Evolutionary conservation across 257 asterid genomes (phyloP).

Genomic region (Nyctanthes arbortristis): DNA sequence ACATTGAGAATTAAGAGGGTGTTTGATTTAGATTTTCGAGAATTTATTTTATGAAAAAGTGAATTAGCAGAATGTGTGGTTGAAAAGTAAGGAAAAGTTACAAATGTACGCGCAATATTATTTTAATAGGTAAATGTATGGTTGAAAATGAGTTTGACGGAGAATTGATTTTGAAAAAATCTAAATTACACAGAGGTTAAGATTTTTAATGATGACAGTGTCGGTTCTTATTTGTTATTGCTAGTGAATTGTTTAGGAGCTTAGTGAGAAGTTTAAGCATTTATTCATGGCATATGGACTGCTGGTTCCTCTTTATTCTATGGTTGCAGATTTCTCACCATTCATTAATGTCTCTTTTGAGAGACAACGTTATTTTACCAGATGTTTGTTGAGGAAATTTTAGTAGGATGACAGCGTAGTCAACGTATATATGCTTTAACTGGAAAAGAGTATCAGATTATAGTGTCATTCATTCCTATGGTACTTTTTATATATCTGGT

Average conservation of each 20-base stretch:
- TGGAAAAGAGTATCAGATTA: background rate
- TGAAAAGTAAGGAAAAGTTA: no score
- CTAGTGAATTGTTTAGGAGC: background rate
- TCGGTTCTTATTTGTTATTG: background rate
- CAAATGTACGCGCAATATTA: no score
- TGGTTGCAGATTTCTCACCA: slow-evolving; percentile 10
- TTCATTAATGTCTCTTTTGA: background rate
- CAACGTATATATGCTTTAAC: background rate
- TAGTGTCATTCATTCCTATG: background rate
- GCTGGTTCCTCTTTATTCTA: background rate
- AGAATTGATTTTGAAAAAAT: no score
- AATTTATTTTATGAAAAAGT: no score
- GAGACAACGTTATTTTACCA: background rate
- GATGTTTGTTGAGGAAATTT: background rate
- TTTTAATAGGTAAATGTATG: no score
- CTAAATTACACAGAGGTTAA: no score
- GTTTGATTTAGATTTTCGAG: no score
- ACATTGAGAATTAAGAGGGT: background rate
- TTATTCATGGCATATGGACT: background rate
- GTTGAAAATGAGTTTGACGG: no score
- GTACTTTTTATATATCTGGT: background rate
- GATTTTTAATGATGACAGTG: background rate
- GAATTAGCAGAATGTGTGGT: no score
- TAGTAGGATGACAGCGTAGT: background rate
- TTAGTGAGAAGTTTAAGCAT: background rate